Percentiles rank a stretch among this genome's conserved stretches.
These are phyloP conservation scores for Emergomyces africanus DNA, from an alignment of 2,329 filamentous ascomycete genomes.

Conservation along the genomic window DNA sequence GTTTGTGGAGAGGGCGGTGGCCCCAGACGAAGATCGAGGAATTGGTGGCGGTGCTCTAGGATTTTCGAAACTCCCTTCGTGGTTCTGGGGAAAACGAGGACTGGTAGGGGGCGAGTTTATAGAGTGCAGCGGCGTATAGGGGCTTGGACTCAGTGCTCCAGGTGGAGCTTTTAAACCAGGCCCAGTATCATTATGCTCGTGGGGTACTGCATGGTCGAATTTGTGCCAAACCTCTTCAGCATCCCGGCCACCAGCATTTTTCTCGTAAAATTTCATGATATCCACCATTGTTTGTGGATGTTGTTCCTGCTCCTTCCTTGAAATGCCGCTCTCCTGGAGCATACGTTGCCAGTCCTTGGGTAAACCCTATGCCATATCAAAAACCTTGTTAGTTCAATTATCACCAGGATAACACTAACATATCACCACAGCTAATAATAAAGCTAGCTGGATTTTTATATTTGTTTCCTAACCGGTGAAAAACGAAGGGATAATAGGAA, in stretches of 20 bases:
- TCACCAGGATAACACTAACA: background rate
- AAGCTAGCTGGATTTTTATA: too few relatives aligned
- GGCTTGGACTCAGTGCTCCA: slow-evolving; percentile 33
- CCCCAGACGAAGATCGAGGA: slow-evolving; percentile 38
- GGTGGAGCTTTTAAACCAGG: slow-evolving; percentile 27
- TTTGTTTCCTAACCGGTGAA: background rate
- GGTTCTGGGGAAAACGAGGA: slow-evolving; percentile 76
- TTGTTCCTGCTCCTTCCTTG: slow-evolving; percentile 88
- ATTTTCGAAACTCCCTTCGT: slow-evolving; percentile 94
- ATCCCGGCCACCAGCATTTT: slow-evolving; percentile 66
- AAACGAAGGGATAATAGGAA: background rate
- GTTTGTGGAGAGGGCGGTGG: slow-evolving; percentile 32
- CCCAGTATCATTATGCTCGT: slow-evolving; percentile 28
- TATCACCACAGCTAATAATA: background rate
- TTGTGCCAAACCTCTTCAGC: slow-evolving; percentile 93
- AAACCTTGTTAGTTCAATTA: background rate
- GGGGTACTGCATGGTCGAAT: slow-evolving; percentile 71
- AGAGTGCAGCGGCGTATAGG: slow-evolving; percentile 43
- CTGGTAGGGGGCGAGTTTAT: slow-evolving; percentile 69
- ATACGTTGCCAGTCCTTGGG: slow-evolving; percentile 97
- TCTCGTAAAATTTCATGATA: slow-evolving; percentile 94
- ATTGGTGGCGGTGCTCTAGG: slow-evolving; percentile 86
- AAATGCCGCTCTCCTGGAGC: slow-evolving; percentile 89
- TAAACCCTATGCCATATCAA: slow-evolving; percentile 55
- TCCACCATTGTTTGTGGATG: slow-evolving; percentile 93